Conservation (phyloP, 139 green algal species). For the Diplosphaera chodatii region DNA sequence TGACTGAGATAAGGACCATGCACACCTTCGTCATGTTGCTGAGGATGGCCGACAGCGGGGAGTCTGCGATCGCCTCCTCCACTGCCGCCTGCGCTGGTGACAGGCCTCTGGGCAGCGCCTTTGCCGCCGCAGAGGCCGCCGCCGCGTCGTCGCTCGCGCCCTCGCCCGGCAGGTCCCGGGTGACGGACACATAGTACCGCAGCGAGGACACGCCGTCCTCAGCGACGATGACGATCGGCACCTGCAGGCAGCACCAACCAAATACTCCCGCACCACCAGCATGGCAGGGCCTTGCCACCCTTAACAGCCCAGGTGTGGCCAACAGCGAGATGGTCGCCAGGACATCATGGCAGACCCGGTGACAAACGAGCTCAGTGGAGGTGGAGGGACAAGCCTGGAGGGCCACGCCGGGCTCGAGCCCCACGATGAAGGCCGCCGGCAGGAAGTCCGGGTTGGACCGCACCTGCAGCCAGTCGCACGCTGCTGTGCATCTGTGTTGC, state of each 20-base stretch:
- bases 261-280: too few species aligned
- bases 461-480: neutral
- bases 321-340: too few species aligned
- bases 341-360: too few species aligned
- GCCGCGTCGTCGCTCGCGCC: too few species aligned
- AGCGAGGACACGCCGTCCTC: conserved; percentile 44
- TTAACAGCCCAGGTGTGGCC: conserved; percentile 45
- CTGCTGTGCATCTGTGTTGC: too few species aligned
- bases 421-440: conserved; percentile 33
- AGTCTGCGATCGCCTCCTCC: too few species aligned
- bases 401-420: conserved; percentile 21
- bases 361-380: too few species aligned
- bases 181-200: conserved; percentile 25
- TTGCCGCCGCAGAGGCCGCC: too few species aligned
- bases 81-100: too few species aligned
- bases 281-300: conserved; percentile 29
- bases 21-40: neutral
- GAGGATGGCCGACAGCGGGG: neutral
- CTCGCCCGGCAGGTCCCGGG: neutral
- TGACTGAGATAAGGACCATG: too few species aligned
- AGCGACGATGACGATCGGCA: conserved; percentile 42
- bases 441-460: conserved; percentile 23
- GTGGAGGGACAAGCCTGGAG: too few species aligned
- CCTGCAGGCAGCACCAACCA: conserved; percentile 29
- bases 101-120: too few species aligned